Conservation (phyloP, 2,329 filamentous ascomycete species). For the Hypoxylon rubiginosum region DNA sequence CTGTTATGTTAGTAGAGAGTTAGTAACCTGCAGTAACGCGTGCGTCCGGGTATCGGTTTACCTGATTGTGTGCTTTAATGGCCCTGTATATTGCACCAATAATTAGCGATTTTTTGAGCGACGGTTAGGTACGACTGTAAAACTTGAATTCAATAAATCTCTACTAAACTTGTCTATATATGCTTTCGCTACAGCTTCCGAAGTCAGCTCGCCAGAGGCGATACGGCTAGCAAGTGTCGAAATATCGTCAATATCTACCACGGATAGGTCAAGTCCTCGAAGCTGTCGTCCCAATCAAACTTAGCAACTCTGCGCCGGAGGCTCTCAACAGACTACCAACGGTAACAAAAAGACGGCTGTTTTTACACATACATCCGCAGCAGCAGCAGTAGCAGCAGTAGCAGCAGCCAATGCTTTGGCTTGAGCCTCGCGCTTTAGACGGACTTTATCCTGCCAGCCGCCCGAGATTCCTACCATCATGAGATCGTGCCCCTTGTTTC, state of each 20-base stretch:
- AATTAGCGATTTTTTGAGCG: conserved; percentile 10
- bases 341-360: neutral
- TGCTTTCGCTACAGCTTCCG: conserved; percentile 37
- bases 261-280: conserved; percentile 17
- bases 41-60: conserved; percentile 1
- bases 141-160: neutral
- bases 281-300: conserved; percentile 21
- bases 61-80: conserved; percentile 23
- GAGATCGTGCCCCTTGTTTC: conserved; percentile 23
- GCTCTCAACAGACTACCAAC: neutral
- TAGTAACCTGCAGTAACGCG: neutral
- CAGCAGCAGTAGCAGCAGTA: conserved; percentile 1
- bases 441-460: conserved; percentile 38
- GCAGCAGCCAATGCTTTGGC: conserved; percentile 31
- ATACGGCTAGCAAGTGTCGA: conserved; percentile 29
- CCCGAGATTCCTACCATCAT: conserved; percentile 18
- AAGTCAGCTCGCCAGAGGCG: conserved; percentile 36
- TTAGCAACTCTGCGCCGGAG: conserved; percentile 15
- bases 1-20: conserved; percentile 20
- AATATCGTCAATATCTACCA: conserved; percentile 35
- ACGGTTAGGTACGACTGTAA: neutral
- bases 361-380: conserved; percentile 31
- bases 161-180: conserved; percentile 43
- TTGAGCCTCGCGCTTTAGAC: conserved; percentile 35
- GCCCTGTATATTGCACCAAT: conserved; percentile 13